These are phyloP conservation scores for Xylariomycetidae sp. DNA, from an alignment of 2,329 filamentous ascomycete species.

Conservation along the genomic window DNA sequence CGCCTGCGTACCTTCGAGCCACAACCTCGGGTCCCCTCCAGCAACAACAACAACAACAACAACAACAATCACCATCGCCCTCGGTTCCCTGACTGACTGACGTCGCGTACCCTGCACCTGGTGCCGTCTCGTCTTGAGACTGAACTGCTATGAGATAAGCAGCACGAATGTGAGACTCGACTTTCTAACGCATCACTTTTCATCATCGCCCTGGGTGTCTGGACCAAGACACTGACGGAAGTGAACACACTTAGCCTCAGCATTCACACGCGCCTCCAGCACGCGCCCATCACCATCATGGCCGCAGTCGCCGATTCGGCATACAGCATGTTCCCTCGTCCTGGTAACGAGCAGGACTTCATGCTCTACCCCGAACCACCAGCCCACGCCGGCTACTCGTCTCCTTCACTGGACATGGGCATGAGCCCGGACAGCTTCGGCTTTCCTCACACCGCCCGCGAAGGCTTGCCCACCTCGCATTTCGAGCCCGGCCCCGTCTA, in stretches of 20 bases:
- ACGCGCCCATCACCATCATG: constrained; percentile 17
- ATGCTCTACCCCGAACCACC: constrained; percentile 26
- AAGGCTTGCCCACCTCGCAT: constrained; percentile 35
- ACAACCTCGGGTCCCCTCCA: neutral
- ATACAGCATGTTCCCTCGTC: constrained; percentile 26
- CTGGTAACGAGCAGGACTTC: constrained; percentile 25
- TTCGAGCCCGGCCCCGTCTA: constrained; percentile 43
- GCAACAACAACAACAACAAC: neutral
- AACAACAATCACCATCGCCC: neutral
- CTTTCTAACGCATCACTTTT: neutral
- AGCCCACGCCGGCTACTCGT: constrained; percentile 20
- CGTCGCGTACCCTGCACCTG: no score
- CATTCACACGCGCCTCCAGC: constrained; percentile 5
- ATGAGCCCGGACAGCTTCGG: constrained; percentile 41
- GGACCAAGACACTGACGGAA: constrained; percentile 7
- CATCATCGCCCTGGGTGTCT: neutral
- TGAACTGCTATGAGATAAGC: constrained; percentile 11
- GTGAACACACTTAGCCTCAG: neutral
- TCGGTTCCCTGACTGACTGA: neutral
- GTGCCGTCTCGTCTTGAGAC: neutral
- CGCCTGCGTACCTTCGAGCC: constrained; percentile 3
- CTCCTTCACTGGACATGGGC: constrained; percentile 38
- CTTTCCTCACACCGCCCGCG: constrained; percentile 33
- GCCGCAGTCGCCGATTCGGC: constrained; percentile 22
- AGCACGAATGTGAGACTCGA: constrained; percentile 7